phyloP scores from a whole-genome alignment of 2,329 filamentous ascomycete genomes.

The Beauveria pseudobassiana region DNA sequence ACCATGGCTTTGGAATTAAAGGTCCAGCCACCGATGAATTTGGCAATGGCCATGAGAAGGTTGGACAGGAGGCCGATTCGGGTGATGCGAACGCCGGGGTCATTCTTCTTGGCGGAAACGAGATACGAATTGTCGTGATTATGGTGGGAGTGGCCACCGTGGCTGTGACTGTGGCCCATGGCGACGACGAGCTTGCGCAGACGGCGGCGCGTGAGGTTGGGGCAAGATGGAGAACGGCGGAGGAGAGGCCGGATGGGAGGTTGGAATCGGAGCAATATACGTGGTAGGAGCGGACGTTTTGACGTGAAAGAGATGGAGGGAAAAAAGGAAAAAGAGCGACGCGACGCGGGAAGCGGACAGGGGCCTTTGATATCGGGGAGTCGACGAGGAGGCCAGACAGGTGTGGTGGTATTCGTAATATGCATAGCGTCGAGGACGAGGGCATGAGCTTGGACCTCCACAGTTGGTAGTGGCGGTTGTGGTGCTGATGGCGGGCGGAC shows the following conservation, averaged over 20 bases:
- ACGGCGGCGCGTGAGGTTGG: conserved; percentile 16
- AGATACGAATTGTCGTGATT: conserved; percentile 90
- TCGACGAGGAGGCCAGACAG: not conserved
- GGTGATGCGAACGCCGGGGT: conserved; percentile 57
- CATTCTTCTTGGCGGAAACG: conserved; percentile 76
- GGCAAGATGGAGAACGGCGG: conserved; percentile 14
- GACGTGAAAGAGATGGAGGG: not conserved
- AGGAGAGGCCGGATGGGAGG: not conserved
- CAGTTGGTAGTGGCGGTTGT: not conserved
- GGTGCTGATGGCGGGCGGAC: not conserved
- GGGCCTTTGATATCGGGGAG: not conserved
- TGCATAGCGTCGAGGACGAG: not conserved
- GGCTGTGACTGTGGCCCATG: conserved; percentile 27
- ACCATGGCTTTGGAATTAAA: conserved; percentile 93
- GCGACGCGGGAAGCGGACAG: not conserved
- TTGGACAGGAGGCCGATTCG: conserved; percentile 66
- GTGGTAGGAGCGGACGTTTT: not conserved
- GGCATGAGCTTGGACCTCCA: not conserved
- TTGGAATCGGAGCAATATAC: conserved; percentile 1
- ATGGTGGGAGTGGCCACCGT: conserved; percentile 48
- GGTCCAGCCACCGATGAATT: conserved; percentile 83
- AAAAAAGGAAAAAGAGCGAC: not conserved
- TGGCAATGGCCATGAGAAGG: conserved; percentile 86
- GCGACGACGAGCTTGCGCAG: conserved; percentile 10
- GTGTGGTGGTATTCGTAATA: conserved; percentile 2